Percentiles rank a stretch among this genome's conserved stretches.
phyloP scores from a whole-genome alignment of 441 rosid species.

The Hura crepitans region DNA sequence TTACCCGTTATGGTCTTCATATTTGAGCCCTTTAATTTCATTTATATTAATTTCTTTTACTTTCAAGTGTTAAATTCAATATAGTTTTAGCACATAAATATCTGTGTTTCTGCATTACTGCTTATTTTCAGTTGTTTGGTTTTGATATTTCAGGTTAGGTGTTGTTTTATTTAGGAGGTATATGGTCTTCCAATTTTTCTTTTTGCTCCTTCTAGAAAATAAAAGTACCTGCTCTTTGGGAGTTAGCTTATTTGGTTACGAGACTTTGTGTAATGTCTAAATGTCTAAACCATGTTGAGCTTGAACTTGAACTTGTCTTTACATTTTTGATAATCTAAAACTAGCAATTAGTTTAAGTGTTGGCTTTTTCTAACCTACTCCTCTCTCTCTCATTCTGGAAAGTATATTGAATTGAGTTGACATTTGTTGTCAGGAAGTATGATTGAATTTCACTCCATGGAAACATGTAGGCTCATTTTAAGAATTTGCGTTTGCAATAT shows the following conservation, averaged over 20 bases:
- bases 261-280: background rate
- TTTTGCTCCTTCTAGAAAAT: background rate
- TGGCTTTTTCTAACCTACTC: background rate
- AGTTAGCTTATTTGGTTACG: constrained; percentile 5
- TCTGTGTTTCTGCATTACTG: background rate
- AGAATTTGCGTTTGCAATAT: constrained; percentile 30
- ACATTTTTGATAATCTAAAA: background rate
- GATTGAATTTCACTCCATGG: constrained; percentile 4
- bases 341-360: background rate
- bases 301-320: background rate
- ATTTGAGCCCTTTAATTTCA: background rate
- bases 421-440: background rate
- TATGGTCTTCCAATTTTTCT: background rate
- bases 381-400: background rate
- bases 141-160: background rate
- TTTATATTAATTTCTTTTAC: background rate
- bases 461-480: constrained; percentile 2
- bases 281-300: constrained; percentile 12
- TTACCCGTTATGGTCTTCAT: no score
- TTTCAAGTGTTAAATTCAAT: no score
- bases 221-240: background rate
- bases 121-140: background rate
- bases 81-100: background rate
- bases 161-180: constrained; percentile 2
- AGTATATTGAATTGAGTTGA: background rate